Conservation (phyloP, 345 rosid species). For the Dipteronia dyeriana region DNA sequence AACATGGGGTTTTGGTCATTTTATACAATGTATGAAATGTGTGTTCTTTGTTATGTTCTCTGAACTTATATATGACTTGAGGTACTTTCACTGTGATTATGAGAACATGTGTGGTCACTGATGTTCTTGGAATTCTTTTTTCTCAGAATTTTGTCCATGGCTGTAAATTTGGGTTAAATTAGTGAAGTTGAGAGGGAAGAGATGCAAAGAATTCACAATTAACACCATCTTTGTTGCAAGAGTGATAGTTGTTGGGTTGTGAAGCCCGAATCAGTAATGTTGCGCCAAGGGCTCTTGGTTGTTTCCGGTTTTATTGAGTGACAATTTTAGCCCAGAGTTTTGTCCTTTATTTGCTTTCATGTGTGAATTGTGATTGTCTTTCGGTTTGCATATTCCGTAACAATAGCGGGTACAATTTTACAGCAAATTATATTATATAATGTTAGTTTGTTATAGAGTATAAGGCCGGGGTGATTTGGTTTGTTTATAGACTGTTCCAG, state of each 20-base stretch:
- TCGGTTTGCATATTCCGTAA: too few species aligned
- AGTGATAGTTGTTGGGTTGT: neutral
- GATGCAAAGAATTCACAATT: neutral
- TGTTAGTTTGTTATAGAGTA: neutral
- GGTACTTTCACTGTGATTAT: too few species aligned
- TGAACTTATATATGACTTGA: too few species aligned
- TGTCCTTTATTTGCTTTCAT: too few species aligned
- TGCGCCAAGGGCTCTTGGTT: too few species aligned
- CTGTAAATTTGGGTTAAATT: neutral
- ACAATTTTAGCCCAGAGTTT: too few species aligned
- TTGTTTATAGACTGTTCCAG: conserved; percentile 78
- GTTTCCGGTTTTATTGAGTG: too few species aligned
- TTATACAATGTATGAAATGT: neutral
- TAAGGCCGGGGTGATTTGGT: conserved; percentile 2
- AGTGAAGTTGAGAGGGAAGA: neutral
- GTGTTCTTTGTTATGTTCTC: too few species aligned
- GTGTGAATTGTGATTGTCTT: too few species aligned
- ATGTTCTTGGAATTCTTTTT: neutral
- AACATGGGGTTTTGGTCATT: neutral
- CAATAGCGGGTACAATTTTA: neutral
- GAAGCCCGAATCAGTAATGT: too few species aligned
- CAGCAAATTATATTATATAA: neutral
- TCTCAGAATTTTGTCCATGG: neutral
- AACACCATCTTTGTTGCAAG: neutral
- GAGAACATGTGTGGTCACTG: neutral